Base-by-base conservation (phyloP, 805 yeast genomes). In the Candida nonsorbophila region DNA sequence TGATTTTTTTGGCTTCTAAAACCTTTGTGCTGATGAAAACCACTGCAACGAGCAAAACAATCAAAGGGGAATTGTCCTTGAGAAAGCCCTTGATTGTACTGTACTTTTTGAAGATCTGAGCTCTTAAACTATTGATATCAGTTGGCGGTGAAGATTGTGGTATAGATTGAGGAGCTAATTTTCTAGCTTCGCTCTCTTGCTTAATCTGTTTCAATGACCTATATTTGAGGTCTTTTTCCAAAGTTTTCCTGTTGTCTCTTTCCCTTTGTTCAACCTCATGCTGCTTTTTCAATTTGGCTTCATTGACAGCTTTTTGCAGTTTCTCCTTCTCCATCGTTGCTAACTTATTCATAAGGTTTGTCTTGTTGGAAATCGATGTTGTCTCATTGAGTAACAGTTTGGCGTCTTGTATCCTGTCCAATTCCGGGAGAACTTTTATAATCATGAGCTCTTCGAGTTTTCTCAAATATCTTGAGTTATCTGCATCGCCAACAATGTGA, bases 401-500 rank as follows among this genome's bases (percentile, higher is more conserved):
- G 2, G 70, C 61, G 16, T 52, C 49, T 5, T 41, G 42, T 24
- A 47, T 51, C 18, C 47, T 38, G 20, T 54, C 53, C 11, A 45
- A 34, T 8, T 47, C 49, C 1, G 67, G 61, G 25, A 60, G 48
- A 2, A 63, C 50, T 33, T 62, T 58, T 36, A 52, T 58, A 11
- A 57, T 53, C 32, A 51, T 53, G 34, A 62, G 44, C 16, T 63
- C 62, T 6, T 51, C 28, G 23, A 60, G 38, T 26, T 54, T 47
- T 27, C 37, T 27, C 14, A 33, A 26, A 28, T 25, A 38, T 24
- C 21, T 34, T 10, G 11, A 19, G 16, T n/a, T 14, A 29, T 25
- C 33, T 22, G 32, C 29, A 7, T 14, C 15, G 12, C 3, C 4
- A 8, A 16, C 7, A 14, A 19, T 23, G 14, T 44, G 32, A 12